Base-by-base conservation (phyloP, 2,329 filamentous ascomycete species). In the Hysterium pulicare region DNA sequence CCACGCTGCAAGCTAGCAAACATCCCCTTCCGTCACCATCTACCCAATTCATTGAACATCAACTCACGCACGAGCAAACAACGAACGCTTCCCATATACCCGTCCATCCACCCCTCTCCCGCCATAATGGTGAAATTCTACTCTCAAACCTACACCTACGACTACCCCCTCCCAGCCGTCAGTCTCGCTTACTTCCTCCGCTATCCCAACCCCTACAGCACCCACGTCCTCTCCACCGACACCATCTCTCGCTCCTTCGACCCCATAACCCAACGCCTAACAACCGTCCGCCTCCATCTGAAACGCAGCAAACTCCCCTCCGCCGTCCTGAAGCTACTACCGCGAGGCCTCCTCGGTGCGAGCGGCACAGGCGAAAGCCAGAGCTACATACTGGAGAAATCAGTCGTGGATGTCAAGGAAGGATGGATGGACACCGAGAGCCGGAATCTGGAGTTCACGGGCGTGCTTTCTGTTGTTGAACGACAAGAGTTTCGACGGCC, bases 131-230 rank as follows among this genome's bases (percentile, higher is more conserved):
- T 76, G 53, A 75, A 75, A 61, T 73, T 76, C 66, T 75, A 75
- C 67, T 68, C 66, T 35, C 66, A 62, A 56, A 81, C 78, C 69
- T 84, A 87, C 66, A 80, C 77, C 58, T 90, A 90, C 75, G 77
- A 83, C 51, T 88, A 91, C 69, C 84, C 86, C 37, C 91, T 91
- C 72, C 83, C 86, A 48, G 87, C 87, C 64, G 87, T 93, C 48
- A 89, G 87, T 37, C 83, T 93, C 66, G 87, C 87, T 71, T 93
- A 89, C 77, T 93, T 91, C 71, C 83, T 93, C 38, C 86, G 87
- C 52, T 93, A 93, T 70, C 89, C 86, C 51, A 93, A 91, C 61
- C 87, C 87, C 5, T 90, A 91, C 71, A 84, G 83, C 52, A 82
- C 79, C 50, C 87, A 93, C 71, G 87, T 93, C 40, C 74, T 90